Percentiles rank a stretch among this genome's conserved stretches.
Evolutionary conservation across 2,329 filamentous ascomycete genomes (phyloP).

Genomic region (Aspergillus arachidicola): DNA sequence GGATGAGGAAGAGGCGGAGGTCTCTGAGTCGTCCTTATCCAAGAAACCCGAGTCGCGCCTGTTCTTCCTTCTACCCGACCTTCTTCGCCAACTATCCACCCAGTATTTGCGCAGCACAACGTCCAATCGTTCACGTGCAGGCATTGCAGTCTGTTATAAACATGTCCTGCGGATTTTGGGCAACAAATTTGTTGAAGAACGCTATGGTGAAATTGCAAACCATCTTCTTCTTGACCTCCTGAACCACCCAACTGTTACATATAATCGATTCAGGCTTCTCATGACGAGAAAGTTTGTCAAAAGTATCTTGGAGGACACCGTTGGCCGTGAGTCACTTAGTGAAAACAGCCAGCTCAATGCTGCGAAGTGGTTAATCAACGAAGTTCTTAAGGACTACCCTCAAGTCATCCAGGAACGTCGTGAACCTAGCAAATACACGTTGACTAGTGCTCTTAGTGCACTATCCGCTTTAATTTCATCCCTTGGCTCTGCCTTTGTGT

Average conservation of each 20-base stretch:
- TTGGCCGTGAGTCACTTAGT: constrained; percentile 79
- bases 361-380: constrained; percentile 79
- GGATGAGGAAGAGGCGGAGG: constrained; percentile 72
- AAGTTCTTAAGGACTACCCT: constrained; percentile 91
- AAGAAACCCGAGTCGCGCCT: constrained; percentile 73
- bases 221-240: constrained; percentile 81
- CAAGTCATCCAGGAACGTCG: constrained; percentile 82
- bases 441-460: constrained; percentile 78
- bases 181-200: constrained; percentile 77
- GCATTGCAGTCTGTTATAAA: constrained; percentile 84
- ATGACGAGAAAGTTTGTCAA: constrained; percentile 83
- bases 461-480: constrained; percentile 76
- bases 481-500: constrained; percentile 78
- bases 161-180: constrained; percentile 77
- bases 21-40: constrained; percentile 74
- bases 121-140: constrained; percentile 77
- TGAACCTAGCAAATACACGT: constrained; percentile 83
- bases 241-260: constrained; percentile 71
- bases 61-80: constrained; percentile 72
- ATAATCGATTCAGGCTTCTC: constrained; percentile 85
- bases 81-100: constrained; percentile 74
- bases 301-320: constrained; percentile 78
- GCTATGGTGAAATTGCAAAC: constrained; percentile 79
- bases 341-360: constrained; percentile 87
- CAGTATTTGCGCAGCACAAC: constrained; percentile 81